Percentiles rank a stretch among this genome's conserved stretches.
phyloP scores from a whole-genome alignment of 2,329 filamentous ascomycete species.

The Cladophialophora psammophila region DNA sequence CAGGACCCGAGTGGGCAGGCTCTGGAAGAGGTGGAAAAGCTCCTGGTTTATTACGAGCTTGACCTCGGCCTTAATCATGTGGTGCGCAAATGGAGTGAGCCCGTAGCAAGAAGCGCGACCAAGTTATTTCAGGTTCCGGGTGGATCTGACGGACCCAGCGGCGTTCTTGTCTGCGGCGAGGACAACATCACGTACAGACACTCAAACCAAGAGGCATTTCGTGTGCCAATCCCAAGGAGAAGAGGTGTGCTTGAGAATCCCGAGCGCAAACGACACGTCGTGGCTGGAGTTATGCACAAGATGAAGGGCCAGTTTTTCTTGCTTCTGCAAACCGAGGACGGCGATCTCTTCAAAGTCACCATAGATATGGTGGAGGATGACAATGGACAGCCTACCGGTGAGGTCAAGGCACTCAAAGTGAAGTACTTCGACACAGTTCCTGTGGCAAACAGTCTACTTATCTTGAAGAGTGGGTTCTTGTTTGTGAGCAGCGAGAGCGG shows the following conservation, averaged over 20 bases:
- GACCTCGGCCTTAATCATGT: slow-evolving; percentile 97
- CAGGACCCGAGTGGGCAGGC: slow-evolving; percentile 88
- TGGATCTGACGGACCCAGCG: slow-evolving; percentile 90
- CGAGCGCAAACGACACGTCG: slow-evolving; percentile 83
- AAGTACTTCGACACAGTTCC: slow-evolving; percentile 99
- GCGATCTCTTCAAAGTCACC: slow-evolving; percentile 96
- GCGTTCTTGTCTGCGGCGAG: slow-evolving; percentile 91
- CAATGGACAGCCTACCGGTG: slow-evolving; percentile 77
- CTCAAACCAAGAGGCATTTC: slow-evolving; percentile 88
- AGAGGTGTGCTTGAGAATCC: slow-evolving; percentile 91
- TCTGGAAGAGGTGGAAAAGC: slow-evolving; percentile 81
- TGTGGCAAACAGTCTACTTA: slow-evolving; percentile 83
- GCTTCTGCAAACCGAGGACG: slow-evolving; percentile 92
- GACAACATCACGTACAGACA: slow-evolving; percentile 98
- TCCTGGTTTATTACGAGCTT: slow-evolving; percentile 95
- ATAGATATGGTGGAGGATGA: slow-evolving; percentile 88
- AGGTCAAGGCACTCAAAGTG: slow-evolving; percentile 84
- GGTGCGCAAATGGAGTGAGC: slow-evolving; percentile 93
- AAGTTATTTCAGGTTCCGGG: slow-evolving; percentile 95
- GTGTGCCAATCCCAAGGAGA: slow-evolving; percentile 86
- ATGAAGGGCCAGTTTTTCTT: slow-evolving; percentile 98
- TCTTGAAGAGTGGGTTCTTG: slow-evolving; percentile 93
- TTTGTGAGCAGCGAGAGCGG: slow-evolving; percentile 92
- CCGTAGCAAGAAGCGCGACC: slow-evolving; percentile 86
- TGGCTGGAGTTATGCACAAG: slow-evolving; percentile 95